Conservation (phyloP, 2,329 filamentous ascomycete species). For the Aspergillus vadensis region DNA sequence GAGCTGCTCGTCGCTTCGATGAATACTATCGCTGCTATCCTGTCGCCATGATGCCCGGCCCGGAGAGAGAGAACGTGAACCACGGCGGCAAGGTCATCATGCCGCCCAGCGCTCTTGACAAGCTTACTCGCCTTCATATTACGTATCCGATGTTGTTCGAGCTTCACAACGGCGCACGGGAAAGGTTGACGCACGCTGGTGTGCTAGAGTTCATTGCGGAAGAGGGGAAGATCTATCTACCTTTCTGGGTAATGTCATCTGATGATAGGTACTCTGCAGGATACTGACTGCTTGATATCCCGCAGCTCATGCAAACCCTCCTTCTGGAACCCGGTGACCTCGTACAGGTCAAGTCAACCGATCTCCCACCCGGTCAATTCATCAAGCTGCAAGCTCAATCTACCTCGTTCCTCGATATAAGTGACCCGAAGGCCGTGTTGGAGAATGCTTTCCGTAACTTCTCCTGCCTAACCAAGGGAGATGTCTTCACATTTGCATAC, state of each 20-base stretch:
- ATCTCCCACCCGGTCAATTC: constrained; percentile 83
- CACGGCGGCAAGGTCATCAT: constrained; percentile 97
- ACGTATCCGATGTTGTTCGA: constrained; percentile 98
- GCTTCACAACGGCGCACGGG: constrained; percentile 82
- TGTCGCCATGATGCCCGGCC: constrained; percentile 87
- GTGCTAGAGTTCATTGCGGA: constrained; percentile 97
- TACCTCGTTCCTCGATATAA: constrained; percentile 91
- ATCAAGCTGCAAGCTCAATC: constrained; percentile 98
- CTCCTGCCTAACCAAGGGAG: constrained; percentile 86
- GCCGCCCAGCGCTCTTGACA: constrained; percentile 93
- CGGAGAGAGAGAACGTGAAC: constrained; percentile 86
- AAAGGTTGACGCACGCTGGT: constrained; percentile 83
- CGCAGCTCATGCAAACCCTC: constrained; percentile 89
- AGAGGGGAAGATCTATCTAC: constrained; percentile 93
- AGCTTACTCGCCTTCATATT: constrained; percentile 92
- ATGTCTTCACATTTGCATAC: constrained; percentile 94
- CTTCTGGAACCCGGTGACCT: constrained; percentile 89
- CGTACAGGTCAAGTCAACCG: constrained; percentile 91
- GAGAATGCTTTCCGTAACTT: constrained; percentile 97
- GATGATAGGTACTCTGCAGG: background rate
- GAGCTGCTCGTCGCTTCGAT: constrained; percentile 76
- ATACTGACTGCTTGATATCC: constrained; percentile 10
- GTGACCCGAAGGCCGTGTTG: constrained; percentile 93
- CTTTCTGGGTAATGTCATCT: constrained; percentile 74
- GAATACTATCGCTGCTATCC: constrained; percentile 99